Percentiles rank a stretch among this genome's conserved stretches.
Evolutionary conservation across 768 basidiomycete species (phyloP).

Genomic region (Mycena vulgaris): DNA sequence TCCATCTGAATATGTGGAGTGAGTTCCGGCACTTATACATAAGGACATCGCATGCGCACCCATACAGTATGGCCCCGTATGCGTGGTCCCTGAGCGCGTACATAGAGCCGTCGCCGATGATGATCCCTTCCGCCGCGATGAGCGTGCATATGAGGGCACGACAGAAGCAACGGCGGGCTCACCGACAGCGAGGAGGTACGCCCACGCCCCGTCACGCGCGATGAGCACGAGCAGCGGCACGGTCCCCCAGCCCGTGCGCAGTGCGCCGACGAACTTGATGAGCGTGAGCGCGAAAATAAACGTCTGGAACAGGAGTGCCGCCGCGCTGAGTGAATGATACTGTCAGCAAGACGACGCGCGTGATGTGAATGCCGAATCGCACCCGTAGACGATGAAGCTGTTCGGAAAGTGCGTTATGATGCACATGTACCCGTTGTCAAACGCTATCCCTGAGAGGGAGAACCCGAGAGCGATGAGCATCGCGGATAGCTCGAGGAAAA

Average conservation of each 20-base stretch:
- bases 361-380: no score
- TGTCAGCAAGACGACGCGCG: neutral
- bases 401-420: neutral
- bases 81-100: neutral
- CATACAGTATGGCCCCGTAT: neutral
- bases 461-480: neutral
- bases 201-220: constrained; percentile 10
- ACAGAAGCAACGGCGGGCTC: neutral
- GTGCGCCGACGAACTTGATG: neutral
- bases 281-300: neutral
- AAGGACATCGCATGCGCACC: neutral
- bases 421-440: neutral
- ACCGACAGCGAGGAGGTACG: constrained; percentile 8
- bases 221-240: neutral
- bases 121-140: neutral
- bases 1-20: neutral
- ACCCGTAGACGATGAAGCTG: neutral
- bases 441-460: neutral
- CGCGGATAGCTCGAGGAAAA: neutral
- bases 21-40: neutral
- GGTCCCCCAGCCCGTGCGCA: constrained; percentile 3
- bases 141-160: no score
- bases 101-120: neutral
- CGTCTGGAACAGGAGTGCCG: neutral
- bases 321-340: neutral